Percentiles rank a stretch among this genome's conserved stretches.
Conservation (phyloP, 441 rosid species). For the Gossypium davidsonii region DNA sequence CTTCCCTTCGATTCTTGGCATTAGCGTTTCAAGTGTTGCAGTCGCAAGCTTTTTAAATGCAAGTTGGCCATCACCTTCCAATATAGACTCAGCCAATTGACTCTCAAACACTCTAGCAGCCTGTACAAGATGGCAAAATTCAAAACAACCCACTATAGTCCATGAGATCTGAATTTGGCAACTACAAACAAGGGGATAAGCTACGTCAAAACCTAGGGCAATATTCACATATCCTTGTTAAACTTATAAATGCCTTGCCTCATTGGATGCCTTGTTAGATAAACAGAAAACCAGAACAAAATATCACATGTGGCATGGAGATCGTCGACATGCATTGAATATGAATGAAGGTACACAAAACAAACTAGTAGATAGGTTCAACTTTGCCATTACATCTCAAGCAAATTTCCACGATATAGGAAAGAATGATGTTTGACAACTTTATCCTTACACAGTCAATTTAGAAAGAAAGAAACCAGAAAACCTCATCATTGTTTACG, state of each 20-base stretch:
- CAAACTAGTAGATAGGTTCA: neutral
- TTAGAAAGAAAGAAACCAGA: constrained; percentile 1
- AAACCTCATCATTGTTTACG: neutral
- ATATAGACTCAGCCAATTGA: constrained; percentile 88
- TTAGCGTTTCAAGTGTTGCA: constrained; percentile 84
- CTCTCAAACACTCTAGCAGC: constrained; percentile 95
- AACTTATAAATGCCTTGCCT: neutral
- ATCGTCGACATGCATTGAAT: neutral
- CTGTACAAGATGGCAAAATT: constrained; percentile 28
- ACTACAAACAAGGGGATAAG: constrained; percentile 1
- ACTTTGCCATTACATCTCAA: neutral
- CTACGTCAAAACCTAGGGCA: neutral
- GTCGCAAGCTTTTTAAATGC: constrained; percentile 96
- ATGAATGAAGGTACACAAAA: neutral
- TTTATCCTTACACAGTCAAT: neutral
- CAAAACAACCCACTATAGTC: constrained; percentile 6
- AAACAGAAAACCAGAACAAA: neutral
- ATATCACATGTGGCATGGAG: neutral
- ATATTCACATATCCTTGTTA: neutral
- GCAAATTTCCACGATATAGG: neutral
- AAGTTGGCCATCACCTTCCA: constrained; percentile 92
- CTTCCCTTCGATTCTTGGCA: constrained; percentile 96
- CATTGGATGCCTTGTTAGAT: neutral
- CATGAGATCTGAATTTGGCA: constrained; percentile 2
- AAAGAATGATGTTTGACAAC: neutral